Evolutionary conservation across 1,139 yeast species (phyloP).

Genomic region (Kurtzmaniella quercitrusa): DNA sequence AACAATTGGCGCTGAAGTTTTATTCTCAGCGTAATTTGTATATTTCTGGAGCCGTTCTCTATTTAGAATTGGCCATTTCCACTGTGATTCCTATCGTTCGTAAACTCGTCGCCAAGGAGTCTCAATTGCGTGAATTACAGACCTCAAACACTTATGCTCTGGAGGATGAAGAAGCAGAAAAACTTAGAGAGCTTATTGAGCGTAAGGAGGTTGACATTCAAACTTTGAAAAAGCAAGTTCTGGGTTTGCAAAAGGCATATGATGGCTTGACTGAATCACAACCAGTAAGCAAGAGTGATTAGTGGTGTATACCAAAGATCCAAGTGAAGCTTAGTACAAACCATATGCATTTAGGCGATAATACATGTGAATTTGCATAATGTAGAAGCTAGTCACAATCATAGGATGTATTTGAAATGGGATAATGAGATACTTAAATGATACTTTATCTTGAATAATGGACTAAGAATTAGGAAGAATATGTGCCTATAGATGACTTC

Average conservation of each 20-base stretch:
- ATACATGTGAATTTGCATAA: not conserved
- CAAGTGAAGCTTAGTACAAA: not conserved
- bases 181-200: conserved; percentile 39
- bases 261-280: conserved; percentile 33
- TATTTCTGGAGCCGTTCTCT: conserved; percentile 66
- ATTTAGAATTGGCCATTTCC: conserved; percentile 54
- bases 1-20: conserved; percentile 52
- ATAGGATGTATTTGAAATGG: too few relatives aligned
- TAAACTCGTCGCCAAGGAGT: conserved; percentile 57
- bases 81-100: conserved; percentile 55
- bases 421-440: too few relatives aligned
- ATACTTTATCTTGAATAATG: too few relatives aligned
- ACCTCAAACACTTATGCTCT: conserved; percentile 14
- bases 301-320: too few relatives aligned
- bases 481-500: too few relatives aligned
- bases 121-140: conserved; percentile 29
- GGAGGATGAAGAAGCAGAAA: conserved; percentile 23
- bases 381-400: too few relatives aligned
- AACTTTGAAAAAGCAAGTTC: conserved; percentile 50
- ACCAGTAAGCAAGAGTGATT: conserved; percentile 11
- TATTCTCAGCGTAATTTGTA: conserved; percentile 70
- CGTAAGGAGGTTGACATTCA: conserved; percentile 46
- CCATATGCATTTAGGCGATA: not conserved
- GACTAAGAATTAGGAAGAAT: too few relatives aligned
- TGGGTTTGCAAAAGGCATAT: conserved; percentile 50